Conservation (phyloP, 495 filamentous ascomycete species). For the Tuber brumale region DNA sequence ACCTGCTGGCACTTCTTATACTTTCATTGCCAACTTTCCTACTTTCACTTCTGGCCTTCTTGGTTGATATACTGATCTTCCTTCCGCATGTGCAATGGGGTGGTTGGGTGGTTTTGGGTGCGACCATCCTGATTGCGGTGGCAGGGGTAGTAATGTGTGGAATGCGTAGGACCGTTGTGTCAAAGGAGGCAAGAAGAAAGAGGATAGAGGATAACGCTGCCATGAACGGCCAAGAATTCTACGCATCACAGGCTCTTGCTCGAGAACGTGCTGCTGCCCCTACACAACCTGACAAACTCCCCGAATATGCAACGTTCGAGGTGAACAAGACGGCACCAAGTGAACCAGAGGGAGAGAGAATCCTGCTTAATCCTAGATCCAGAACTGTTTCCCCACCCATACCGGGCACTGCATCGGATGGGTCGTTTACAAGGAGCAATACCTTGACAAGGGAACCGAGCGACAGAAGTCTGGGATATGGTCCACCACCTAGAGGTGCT, state of each 20-base stretch:
- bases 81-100: conserved; percentile 91
- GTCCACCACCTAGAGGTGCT: conserved; percentile 31
- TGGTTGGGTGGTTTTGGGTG: conserved; percentile 87
- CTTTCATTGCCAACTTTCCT: conserved; percentile 78
- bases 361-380: conserved; percentile 62
- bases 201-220: conserved; percentile 87
- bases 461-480: conserved; percentile 35
- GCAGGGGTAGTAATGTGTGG: conserved; percentile 85
- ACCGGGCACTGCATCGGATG: conserved; percentile 17
- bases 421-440: conserved; percentile 21
- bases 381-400: conserved; percentile 27
- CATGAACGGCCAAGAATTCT: conserved; percentile 91
- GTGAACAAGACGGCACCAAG: conserved; percentile 54
- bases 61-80: conserved; percentile 93
- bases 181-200: conserved; percentile 82
- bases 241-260: conserved; percentile 58
- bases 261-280: conserved; percentile 42
- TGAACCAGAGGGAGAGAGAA: conserved; percentile 61
- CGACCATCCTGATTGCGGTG: conserved; percentile 77
- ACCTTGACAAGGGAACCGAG: conserved; percentile 32
- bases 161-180: conserved; percentile 92
- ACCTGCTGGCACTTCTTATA: conserved; percentile 75
- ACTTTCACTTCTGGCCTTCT: conserved; percentile 76
- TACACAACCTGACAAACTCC: conserved; percentile 53
- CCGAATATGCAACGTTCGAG: conserved; percentile 75